Evolutionary conservation across 1,284 basidiomycete species (phyloP), one percentile per base, ranked within the genome.

Genomic region (Boletus sp.): DNA sequence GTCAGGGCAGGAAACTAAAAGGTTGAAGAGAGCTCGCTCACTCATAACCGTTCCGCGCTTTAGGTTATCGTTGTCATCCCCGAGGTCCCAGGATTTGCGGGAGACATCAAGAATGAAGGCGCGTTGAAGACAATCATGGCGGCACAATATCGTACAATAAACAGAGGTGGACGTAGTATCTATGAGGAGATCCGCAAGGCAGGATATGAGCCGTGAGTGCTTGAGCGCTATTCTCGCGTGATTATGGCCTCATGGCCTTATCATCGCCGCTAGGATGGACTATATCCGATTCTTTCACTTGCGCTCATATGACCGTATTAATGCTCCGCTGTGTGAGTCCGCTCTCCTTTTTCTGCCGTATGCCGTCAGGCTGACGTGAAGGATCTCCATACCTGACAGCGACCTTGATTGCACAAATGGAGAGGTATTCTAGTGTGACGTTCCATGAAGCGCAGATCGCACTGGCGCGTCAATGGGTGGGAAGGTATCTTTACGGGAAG

Each of bases 211-310:
- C 91, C 93, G 81, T 87, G 62, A 62, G 85, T 74, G 30, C 26
- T 45, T n/a, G 0, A n/a, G 29, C 5, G n/a, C 22, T 26, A 10
- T 41, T 22, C 33, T 43, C 7, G 16, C 30, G 12, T 13, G 19
- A 36, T n/a, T n/a, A n/a, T n/a, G n/a, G n/a, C 30, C 25, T 20
- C 32, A 13, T 44, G 14, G 32, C 37, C 46, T 50, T 47, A 48
- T 36, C 17, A 36, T 34, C 23, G 52, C 56, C 23, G 54, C 52
- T 55, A 91, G 90, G 36, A 65, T 75, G 64, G 84, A 88, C 53
- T 91, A 86, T 65, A 87, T 91, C 56, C 78, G 85, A 16, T 91
- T 95, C 76, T 96, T 89, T 70, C 91, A 96, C 67, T 74, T 97
- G 27, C 79, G 94, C 34, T 75, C 84, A 2, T 96, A 94, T 65